Percentiles rank a stretch among this genome's conserved stretches.
phyloP scores from a whole-genome alignment of 129 eudicot species.

The Saposhnikovia divaricata region DNA sequence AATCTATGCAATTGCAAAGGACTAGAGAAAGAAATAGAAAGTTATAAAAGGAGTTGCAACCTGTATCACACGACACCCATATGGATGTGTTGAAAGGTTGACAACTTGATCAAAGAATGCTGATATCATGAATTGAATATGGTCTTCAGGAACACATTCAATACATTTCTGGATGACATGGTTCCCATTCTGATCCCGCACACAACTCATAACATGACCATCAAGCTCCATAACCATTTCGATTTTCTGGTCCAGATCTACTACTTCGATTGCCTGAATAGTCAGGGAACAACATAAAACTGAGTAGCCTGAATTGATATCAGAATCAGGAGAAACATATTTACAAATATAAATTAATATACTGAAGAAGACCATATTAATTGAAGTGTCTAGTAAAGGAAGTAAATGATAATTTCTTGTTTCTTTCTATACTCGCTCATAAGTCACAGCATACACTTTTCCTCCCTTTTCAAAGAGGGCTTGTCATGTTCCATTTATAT shows the following conservation, averaged over 20 bases:
- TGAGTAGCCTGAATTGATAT: not conserved
- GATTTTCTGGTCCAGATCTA: conserved; percentile 40
- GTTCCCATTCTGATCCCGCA: conserved; percentile 56
- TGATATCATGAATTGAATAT: conserved; percentile 34
- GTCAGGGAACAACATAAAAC: not conserved
- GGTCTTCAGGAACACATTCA: conserved; percentile 34
- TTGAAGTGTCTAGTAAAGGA: not conserved
- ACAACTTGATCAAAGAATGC: conserved; percentile 35
- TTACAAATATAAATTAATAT: not conserved
- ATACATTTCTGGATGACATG: conserved; percentile 62
- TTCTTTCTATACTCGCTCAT: not conserved
- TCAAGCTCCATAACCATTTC: conserved; percentile 39
- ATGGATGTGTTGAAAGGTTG: conserved; percentile 42
- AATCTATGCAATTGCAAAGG: not conserved
- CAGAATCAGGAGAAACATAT: not conserved
- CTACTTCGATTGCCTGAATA: conserved; percentile 42
- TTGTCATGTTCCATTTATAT: not conserved
- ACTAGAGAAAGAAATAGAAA: not conserved
- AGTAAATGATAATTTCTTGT: not conserved
- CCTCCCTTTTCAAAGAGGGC: not conserved
- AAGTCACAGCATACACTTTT: not conserved
- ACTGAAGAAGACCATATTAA: not conserved
- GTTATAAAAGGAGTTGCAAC: conserved; percentile 15
- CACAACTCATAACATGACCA: conserved; percentile 45
- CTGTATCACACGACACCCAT: conserved; percentile 67